A percentile compares a stretch with the other conserved stretches of the same genome.
These are phyloP conservation scores for Aspergillus hancockii DNA, from an alignment of 495 filamentous ascomycete genomes.

Conservation along the genomic window DNA sequence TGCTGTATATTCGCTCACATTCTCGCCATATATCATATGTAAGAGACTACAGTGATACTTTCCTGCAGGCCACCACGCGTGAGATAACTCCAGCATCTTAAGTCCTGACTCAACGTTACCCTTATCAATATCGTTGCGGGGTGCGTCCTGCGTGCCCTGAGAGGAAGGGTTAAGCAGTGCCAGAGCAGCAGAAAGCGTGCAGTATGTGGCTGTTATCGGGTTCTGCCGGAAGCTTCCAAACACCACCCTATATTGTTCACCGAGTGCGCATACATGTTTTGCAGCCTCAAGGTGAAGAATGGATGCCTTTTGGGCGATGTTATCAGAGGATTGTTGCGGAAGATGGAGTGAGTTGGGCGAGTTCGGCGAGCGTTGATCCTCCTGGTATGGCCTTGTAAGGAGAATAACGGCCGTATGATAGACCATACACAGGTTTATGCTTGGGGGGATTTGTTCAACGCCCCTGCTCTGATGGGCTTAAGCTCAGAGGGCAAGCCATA, in stretches of 20 bases:
- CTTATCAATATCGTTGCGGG: too few relatives aligned
- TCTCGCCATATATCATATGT: too few relatives aligned
- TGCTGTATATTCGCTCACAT: too few relatives aligned
- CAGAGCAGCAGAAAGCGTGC: neutral
- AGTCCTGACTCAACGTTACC: too few relatives aligned
- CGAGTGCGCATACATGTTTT: neutral
- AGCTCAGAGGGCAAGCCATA: conserved; percentile 29
- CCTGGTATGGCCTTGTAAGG: conserved; percentile 24
- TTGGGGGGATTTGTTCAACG: conserved; percentile 26
- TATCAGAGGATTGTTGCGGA: neutral
- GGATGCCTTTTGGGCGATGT: neutral
- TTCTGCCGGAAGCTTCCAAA: neutral
- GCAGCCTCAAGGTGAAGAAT: neutral
- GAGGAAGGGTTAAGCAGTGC: neutral
- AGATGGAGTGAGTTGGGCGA: too few relatives aligned
- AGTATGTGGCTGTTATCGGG: neutral
- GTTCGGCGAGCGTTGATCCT: neutral
- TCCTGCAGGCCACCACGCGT: too few relatives aligned
- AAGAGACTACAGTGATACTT: too few relatives aligned
- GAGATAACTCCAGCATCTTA: too few relatives aligned
- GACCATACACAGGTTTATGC: conserved; percentile 32
- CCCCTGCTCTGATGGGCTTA: conserved; percentile 17
- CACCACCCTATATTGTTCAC: neutral
- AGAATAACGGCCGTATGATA: conserved; percentile 30
- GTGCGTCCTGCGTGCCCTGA: neutral